phyloP scores from a whole-genome alignment of 2,329 filamentous ascomycete genomes.

The Grosmannia clavigera region DNA sequence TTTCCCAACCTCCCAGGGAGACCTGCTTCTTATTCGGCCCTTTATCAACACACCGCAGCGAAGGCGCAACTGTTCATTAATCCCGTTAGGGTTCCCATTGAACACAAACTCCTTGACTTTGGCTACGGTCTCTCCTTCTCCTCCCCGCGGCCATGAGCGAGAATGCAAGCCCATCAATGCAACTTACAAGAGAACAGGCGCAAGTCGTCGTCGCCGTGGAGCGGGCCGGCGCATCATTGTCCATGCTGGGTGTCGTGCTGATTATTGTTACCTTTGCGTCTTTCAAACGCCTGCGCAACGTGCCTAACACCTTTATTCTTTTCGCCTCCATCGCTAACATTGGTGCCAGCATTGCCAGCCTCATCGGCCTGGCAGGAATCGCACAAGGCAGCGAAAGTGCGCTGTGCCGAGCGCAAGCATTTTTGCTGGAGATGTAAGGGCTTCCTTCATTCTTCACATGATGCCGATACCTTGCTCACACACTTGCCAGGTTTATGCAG shows the following conservation, averaged over 20 bases:
- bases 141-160: conserved; percentile 2
- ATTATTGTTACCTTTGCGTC: conserved; percentile 40
- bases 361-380: conserved; percentile 58
- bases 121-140: background rate
- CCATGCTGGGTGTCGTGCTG: conserved; percentile 34
- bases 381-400: conserved; percentile 35
- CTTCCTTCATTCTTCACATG: background rate
- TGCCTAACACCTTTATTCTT: conserved; percentile 50
- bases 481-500: conserved; percentile 56
- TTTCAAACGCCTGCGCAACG: conserved; percentile 40
- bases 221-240: conserved; percentile 40
- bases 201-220: conserved; percentile 34
- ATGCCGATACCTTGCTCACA: background rate
- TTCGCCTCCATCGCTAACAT: conserved; percentile 49
- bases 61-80: background rate
- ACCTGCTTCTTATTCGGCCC: background rate
- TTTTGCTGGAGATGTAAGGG: conserved; percentile 56
- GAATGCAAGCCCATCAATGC: conserved; percentile 7
- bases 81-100: background rate
- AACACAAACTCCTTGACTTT: background rate
- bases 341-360: conserved; percentile 50
- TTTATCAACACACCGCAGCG: background rate
- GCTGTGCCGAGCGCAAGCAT: conserved; percentile 50
- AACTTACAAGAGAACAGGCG: conserved; percentile 24
- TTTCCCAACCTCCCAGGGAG: background rate